Base-by-base conservation (phyloP, 2,329 filamentous ascomycete genomes). In the Aureobasidium sp. region DNA sequence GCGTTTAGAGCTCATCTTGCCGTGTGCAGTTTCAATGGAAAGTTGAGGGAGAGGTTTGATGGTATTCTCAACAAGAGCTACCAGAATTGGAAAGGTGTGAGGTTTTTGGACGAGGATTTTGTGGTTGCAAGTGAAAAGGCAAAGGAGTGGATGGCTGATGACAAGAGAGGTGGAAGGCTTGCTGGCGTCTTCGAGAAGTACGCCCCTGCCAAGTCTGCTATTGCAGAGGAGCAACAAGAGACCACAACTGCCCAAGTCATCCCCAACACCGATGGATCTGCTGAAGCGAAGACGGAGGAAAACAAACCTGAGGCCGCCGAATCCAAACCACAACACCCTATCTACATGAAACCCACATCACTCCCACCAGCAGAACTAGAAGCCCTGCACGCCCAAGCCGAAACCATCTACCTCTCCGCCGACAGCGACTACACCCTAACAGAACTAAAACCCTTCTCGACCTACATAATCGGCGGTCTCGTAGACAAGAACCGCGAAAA, bases 401-500 rank as follows among this genome's bases (percentile, higher is more conserved):
- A 88, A 72, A 80, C 97, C 7, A 84, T 99, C 63, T 99, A 99
- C 72, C 84, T 99, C 5, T 90, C 90, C 8, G 92, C 92, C 17
- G 94, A 99, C 74, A 95, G 91, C n/a, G 86, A 89, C 0, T 82
- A 96, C 67, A 93, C 89, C 0, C 81, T 99, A 34, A 87, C 88
- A 6, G 84, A 89, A 47, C 82, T 99, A 47, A 91, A 92, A 72
- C 90, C 92, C 0, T 88, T 94, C 75, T 92, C 88, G 64, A 93
- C 86, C 63, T 99, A 99, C 74, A 88, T 99, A 65, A 88, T 99
- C 62, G 94, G 94, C 39, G 94, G 93, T 0, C 81, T 99, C 39
- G 94, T 99, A 29, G 94, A 99, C 77, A 92, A 92, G 77, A 99
- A 99, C 75, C 84, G 94, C 48, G 88, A 99, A 75, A 99, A 99